Conservation (phyloP, 306 rosid genomes). For the Cicer arietinum region DNA sequence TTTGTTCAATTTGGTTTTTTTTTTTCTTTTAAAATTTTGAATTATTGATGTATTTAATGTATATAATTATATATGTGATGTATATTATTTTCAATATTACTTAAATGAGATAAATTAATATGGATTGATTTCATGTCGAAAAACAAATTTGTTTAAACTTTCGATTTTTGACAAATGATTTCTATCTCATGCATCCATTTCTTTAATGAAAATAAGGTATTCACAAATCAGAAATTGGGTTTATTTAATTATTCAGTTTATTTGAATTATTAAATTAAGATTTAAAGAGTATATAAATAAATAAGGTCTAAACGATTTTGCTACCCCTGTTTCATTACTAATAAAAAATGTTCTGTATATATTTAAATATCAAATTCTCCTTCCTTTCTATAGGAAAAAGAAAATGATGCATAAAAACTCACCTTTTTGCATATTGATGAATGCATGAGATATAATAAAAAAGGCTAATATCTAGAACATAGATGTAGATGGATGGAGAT, state of each 20-base stretch:
- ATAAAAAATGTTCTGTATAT: not conserved
- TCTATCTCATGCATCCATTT: not conserved
- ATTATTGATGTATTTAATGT: too few relatives aligned
- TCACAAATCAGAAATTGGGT: not conserved
- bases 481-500: conserved; percentile 21
- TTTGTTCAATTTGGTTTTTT: too few relatives aligned
- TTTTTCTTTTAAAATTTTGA: too few relatives aligned
- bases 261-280: not conserved
- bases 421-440: not conserved
- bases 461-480: not conserved
- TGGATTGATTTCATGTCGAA: too few relatives aligned
- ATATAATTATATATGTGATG: too few relatives aligned
- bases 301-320: not conserved
- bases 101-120: too few relatives aligned
- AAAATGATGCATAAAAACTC: not conserved
- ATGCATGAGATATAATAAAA: conserved; percentile 22
- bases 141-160: not conserved
- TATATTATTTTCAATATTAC: too few relatives aligned
- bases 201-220: not conserved
- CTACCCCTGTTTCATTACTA: not conserved
- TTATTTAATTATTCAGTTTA: not conserved
- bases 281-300: not conserved
- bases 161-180: not conserved
- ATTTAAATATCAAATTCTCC: not conserved
- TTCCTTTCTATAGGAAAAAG: not conserved